Conservation (phyloP, 164 flowering plant genomes). For the Euptelea pleiosperma region DNA sequence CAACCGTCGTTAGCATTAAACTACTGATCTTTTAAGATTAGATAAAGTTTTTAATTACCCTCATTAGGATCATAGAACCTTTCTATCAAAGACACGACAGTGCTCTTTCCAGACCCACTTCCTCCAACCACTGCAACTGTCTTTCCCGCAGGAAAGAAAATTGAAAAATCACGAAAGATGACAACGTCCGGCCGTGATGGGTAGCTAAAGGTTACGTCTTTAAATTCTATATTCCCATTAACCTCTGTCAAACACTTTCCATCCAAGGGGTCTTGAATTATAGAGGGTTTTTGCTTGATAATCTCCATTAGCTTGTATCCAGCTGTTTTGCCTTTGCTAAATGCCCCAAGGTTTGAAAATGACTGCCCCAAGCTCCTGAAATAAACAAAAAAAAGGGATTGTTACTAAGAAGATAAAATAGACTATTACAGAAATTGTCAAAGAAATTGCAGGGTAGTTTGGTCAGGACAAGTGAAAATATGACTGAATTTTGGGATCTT, state of each 20-base stretch:
- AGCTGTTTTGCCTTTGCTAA: conserved; percentile 96
- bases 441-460: background rate
- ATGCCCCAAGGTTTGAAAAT: conserved; percentile 93
- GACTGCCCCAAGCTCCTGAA: conserved; percentile 98
- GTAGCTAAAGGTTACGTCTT: conserved; percentile 82
- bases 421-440: background rate
- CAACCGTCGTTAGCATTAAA: background rate
- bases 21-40: background rate
- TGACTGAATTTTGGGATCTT: conserved; percentile 24
- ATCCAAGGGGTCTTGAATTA: conserved; percentile 55
- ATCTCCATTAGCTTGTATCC: conserved; percentile 94
- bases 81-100: conserved; percentile 89
- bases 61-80: conserved; percentile 92
- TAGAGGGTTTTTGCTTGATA: conserved; percentile 80
- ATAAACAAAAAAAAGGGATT: background rate
- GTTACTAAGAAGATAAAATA: background rate
- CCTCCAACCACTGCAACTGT: conserved; percentile 98
- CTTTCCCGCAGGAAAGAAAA: conserved; percentile 88
- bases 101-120: conserved; percentile 98
- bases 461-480: background rate
- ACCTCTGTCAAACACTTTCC: conserved; percentile 70
- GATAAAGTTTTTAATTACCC: conserved; percentile 40
- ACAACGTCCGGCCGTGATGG: conserved; percentile 93
- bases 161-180: conserved; percentile 70
- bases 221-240: conserved; percentile 86